A percentile compares a stretch with the other conserved stretches of the same genome.
Evolutionary conservation across 2,329 filamentous ascomycete species (phyloP).

Genomic region (Penicillium sp.): DNA sequence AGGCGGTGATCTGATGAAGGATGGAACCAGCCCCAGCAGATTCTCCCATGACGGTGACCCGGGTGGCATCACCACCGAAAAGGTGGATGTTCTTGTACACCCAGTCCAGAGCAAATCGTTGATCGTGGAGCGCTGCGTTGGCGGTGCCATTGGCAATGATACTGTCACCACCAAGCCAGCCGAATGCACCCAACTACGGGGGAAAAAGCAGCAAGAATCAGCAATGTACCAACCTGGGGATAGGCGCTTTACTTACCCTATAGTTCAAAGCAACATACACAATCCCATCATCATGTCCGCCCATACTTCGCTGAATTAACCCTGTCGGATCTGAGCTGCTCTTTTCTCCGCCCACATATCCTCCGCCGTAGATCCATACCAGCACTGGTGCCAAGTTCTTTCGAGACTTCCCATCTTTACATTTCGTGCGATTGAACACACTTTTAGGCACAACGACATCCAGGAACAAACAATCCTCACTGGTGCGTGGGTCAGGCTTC

Average conservation of each 20-base stretch:
- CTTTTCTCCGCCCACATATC: conserved; percentile 43
- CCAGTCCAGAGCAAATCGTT: conserved; percentile 57
- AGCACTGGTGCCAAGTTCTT: conserved; percentile 31
- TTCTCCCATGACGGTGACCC: conserved; percentile 45
- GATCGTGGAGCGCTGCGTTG: conserved; percentile 53
- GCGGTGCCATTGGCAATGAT: conserved; percentile 44
- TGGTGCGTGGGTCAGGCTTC: conserved; percentile 25
- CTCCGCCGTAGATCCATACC: conserved; percentile 51
- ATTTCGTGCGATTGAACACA: conserved; percentile 29
- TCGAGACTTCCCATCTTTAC: conserved; percentile 6
- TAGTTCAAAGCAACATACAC: conserved; percentile 51
- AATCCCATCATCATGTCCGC: conserved; percentile 38
- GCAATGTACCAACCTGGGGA: neutral
- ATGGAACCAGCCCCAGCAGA: conserved; percentile 54
- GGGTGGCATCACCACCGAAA: conserved; percentile 53
- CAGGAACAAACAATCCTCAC: conserved; percentile 40
- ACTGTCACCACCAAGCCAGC: conserved; percentile 47
- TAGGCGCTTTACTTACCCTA: conserved; percentile 28
- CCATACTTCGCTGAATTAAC: conserved; percentile 43
- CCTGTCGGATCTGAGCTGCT: conserved; percentile 36
- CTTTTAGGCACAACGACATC: conserved; percentile 36
- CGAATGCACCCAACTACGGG: conserved; percentile 47
- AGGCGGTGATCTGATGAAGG: conserved; percentile 55
- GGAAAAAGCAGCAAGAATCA: too few relatives aligned
- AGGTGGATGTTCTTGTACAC: conserved; percentile 52